Conservation (phyloP, 2,329 filamentous ascomycete species). For the Fusarium nanum region DNA sequence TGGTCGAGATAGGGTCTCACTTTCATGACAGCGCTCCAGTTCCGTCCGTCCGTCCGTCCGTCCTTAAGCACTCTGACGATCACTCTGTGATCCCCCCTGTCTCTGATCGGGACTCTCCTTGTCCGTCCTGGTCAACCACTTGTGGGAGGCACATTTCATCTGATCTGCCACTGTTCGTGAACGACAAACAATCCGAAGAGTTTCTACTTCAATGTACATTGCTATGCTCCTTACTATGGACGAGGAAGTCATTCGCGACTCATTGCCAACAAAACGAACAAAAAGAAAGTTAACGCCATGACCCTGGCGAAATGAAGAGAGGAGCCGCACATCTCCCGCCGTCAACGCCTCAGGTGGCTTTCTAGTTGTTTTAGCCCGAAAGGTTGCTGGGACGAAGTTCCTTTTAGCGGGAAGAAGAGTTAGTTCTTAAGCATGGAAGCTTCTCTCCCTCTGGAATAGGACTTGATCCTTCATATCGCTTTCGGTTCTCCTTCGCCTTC, state of each 20-base stretch:
- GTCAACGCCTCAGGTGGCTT: slow-evolving; percentile 36
- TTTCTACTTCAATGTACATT: not conserved
- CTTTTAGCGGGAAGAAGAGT: not conserved
- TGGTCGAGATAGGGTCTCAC: slow-evolving; percentile 19
- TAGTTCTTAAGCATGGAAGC: slow-evolving; percentile 2
- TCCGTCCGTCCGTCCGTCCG: slow-evolving; percentile 32
- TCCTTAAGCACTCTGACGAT: slow-evolving; percentile 13
- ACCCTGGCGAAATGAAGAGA: slow-evolving; percentile 33
- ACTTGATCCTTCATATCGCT: slow-evolving; percentile 1
- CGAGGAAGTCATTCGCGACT: slow-evolving; percentile 3
- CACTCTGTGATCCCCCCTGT: slow-evolving; percentile 36
- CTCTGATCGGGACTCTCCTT: slow-evolving; percentile 32
- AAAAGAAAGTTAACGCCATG: slow-evolving; percentile 23
- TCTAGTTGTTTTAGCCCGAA: slow-evolving; percentile 28
- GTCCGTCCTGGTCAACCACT: slow-evolving; percentile 22
- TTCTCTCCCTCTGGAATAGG: not conserved
- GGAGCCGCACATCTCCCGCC: slow-evolving; percentile 38
- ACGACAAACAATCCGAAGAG: not conserved
- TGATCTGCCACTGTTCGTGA: slow-evolving; percentile 27
- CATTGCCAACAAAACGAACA: not conserved
- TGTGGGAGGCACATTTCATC: slow-evolving; percentile 16
- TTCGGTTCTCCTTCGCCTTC: slow-evolving; percentile 22
- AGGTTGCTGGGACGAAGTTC: slow-evolving; percentile 16
- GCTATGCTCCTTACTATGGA: not conserved
- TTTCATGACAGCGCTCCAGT: slow-evolving; percentile 36